These are phyloP conservation scores for Laetiporus sulphureus DNA, from an alignment of 1,284 basidiomycete genomes.

Conservation along the genomic window DNA sequence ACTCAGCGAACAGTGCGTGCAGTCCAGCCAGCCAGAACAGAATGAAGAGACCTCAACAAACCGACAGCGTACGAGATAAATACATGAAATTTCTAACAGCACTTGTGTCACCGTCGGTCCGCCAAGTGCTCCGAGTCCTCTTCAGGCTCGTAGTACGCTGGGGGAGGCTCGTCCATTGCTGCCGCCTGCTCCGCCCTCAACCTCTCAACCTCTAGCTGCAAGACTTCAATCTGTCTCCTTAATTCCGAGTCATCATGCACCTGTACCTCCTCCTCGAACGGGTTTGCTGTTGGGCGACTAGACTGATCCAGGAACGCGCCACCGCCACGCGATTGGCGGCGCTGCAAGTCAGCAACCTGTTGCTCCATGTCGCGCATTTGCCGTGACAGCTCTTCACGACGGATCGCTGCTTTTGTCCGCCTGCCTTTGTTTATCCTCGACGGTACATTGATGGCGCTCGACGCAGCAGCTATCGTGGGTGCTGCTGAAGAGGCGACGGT, in stretches of 20 bases:
- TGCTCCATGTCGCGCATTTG: slow-evolving; percentile 5
- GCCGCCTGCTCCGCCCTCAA: background rate
- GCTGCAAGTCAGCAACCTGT: slow-evolving; percentile 1
- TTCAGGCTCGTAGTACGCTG: background rate
- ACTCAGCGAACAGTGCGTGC: no score
- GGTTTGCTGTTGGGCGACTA: background rate
- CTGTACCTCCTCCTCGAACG: background rate
- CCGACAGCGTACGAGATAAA: no score
- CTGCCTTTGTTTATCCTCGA: background rate
- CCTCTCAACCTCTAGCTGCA: slow-evolving; percentile 5
- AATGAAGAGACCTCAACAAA: no score
- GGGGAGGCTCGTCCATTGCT: background rate
- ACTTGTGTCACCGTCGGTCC: no score
- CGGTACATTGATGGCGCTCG: background rate
- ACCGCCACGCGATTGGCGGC: background rate
- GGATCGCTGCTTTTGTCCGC: background rate
- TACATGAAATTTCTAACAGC: no score
- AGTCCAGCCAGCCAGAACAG: no score
- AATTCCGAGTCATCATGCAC: background rate
- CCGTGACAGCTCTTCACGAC: background rate
- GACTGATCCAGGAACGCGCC: no score
- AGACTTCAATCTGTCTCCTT: slow-evolving; percentile 3
- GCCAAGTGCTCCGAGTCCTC: no score
- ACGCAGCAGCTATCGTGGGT: background rate
- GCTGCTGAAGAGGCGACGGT: background rate